These are phyloP conservation scores for Ustilago tritici DNA, from an alignment of 1,284 basidiomycete species.

Conservation along the genomic window DNA sequence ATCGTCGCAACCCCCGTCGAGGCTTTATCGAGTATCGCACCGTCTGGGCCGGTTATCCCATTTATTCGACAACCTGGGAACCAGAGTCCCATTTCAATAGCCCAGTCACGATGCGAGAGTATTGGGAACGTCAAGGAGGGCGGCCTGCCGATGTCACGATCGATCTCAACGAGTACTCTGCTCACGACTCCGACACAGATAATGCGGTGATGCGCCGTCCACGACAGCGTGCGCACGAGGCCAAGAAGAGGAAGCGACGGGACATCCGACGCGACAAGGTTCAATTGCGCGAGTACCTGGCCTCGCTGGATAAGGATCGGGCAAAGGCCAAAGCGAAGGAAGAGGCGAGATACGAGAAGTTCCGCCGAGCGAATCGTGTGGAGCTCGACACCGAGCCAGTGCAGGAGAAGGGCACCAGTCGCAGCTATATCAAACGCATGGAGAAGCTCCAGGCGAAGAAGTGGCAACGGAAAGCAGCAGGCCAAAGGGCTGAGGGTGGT, in stretches of 20 bases:
- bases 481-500: constrained; percentile 12
- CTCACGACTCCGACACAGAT: constrained; percentile 44
- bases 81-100: constrained; percentile 35
- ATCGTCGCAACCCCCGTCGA: constrained; percentile 37
- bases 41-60: constrained; percentile 42
- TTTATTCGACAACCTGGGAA: constrained; percentile 43
- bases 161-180: constrained; percentile 11
- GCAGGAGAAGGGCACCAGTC: constrained; percentile 28
- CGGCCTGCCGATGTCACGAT: constrained; percentile 20
- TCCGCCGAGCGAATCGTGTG: constrained; percentile 12
- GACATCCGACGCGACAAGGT: constrained; percentile 41
- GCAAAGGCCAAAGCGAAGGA: constrained; percentile 9
- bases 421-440: constrained; percentile 25
- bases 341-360: constrained; percentile 21
- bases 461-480: constrained; percentile 15
- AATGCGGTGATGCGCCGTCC: constrained; percentile 32
- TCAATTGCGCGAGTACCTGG: constrained; percentile 17
- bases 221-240: constrained; percentile 36
- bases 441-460: constrained; percentile 25
- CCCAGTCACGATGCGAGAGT: constrained; percentile 26
- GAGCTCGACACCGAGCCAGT: constrained; percentile 22
- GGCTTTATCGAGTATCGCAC: constrained; percentile 43
- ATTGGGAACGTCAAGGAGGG: constrained; percentile 43
- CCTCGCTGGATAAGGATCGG: constrained; percentile 21
- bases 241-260: constrained; percentile 29